phyloP scores from a whole-genome alignment of 78 protist species.

The Dictyostelium firmibasis region DNA sequence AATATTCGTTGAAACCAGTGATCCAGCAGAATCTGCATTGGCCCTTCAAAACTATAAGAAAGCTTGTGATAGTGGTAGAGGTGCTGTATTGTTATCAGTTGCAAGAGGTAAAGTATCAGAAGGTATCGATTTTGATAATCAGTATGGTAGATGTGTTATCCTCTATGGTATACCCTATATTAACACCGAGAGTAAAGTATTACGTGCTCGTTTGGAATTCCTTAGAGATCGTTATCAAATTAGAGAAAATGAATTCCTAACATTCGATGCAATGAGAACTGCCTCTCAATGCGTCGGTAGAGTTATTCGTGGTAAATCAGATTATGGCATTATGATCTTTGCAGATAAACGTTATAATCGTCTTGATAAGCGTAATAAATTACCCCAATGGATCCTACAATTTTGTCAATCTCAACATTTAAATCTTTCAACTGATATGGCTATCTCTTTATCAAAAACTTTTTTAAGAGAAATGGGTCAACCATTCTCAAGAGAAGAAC shows the following conservation, averaged over 20 bases:
- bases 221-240: conserved; percentile 81
- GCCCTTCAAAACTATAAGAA: conserved; percentile 95
- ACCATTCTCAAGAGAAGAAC: conserved; percentile 79
- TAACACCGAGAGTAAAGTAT: conserved; percentile 84
- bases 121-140: conserved; percentile 98
- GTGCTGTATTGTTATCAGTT: conserved; percentile 97
- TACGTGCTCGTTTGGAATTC: conserved; percentile 80
- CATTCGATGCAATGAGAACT: conserved; percentile 98
- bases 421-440: conserved; percentile 82
- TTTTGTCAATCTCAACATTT: conserved; percentile 49
- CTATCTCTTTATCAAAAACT: conserved; percentile 26
- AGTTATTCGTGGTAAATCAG: conserved; percentile 97
- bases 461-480: conserved; percentile 80
- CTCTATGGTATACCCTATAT: conserved; percentile 96
- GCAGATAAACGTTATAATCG: conserved; percentile 93
- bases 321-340: conserved; percentile 98
- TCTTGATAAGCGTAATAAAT: conserved; percentile 74
- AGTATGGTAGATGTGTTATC: conserved; percentile 96
- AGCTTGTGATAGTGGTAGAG: conserved; percentile 94
- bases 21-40: conserved; percentile 93
- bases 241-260: conserved; percentile 91
- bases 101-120: conserved; percentile 99
- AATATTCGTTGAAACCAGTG: conserved; percentile 95
- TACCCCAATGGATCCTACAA: conserved; percentile 83
- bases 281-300: conserved; percentile 99